Evolutionary conservation across 495 filamentous ascomycete genomes (phyloP).

Genomic region (Trichoderma erinaceum): DNA sequence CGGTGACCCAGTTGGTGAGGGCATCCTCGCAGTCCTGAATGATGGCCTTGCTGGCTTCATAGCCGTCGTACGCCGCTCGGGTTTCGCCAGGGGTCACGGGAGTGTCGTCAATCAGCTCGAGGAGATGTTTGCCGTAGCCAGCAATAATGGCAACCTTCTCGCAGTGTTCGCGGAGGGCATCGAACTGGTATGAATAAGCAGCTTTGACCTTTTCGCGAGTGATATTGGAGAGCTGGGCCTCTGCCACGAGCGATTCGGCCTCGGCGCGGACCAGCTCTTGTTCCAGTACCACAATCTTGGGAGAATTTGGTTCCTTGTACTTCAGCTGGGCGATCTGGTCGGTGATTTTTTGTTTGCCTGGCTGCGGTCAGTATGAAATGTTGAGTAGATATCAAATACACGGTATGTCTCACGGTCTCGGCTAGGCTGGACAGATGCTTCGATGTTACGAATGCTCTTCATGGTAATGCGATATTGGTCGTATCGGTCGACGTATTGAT

Average conservation of each 20-base stretch:
- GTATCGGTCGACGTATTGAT: conserved; percentile 95
- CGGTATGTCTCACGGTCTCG: conserved; percentile 68
- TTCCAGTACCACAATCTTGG: conserved; percentile 94
- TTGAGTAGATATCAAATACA: not conserved
- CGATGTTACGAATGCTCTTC: conserved; percentile 98
- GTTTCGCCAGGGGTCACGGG: conserved; percentile 97
- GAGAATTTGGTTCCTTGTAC: conserved; percentile 98
- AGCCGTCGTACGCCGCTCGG: conserved; percentile 91
- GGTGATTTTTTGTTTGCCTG: conserved; percentile 98
- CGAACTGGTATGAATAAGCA: conserved; percentile 97
- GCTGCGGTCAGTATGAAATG: conserved; percentile 14
- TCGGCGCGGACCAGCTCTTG: conserved; percentile 98
- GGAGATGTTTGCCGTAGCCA: conserved; percentile 91
- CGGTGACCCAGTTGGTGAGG: conserved; percentile 90
- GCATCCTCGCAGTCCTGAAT: conserved; percentile 98
- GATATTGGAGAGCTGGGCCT: conserved; percentile 97
- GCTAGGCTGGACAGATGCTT: conserved; percentile 95
- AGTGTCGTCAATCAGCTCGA: conserved; percentile 92
- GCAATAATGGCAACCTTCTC: conserved; percentile 98
- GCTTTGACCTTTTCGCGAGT: conserved; percentile 98
- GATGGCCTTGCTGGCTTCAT: conserved; percentile 97
- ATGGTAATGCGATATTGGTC: conserved; percentile 99
- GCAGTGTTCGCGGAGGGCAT: conserved; percentile 93
- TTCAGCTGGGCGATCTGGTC: conserved; percentile 98
- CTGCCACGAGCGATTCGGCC: conserved; percentile 94